Conservation (phyloP, 2,329 filamentous ascomycete species). For the Zymoseptoria crescenta region DNA sequence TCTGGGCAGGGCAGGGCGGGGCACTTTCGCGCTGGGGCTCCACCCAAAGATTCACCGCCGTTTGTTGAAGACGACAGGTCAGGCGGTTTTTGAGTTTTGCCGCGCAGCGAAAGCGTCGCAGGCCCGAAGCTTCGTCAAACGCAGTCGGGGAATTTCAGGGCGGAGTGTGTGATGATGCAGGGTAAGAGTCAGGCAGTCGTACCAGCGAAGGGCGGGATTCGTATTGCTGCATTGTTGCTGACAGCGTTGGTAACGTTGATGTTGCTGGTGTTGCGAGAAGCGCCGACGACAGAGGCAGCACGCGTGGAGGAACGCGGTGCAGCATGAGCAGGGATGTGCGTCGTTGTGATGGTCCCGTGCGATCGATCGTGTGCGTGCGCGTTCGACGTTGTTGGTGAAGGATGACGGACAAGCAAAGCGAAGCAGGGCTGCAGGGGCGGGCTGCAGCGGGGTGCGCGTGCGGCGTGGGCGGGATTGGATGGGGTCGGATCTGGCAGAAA, state of each 20-base stretch:
- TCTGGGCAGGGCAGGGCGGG: not conserved
- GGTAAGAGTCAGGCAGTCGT: not conserved
- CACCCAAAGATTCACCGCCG: not conserved
- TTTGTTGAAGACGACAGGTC: not conserved
- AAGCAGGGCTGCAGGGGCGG: not conserved
- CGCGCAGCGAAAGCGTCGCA: slow-evolving; percentile 9
- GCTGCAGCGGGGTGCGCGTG: not conserved
- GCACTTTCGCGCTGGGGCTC: not conserved
- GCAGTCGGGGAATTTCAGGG: slow-evolving; percentile 5
- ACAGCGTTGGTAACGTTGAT: not conserved
- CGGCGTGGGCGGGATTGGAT: not conserved
- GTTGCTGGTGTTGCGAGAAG: not conserved
- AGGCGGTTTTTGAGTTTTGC: slow-evolving; percentile 14
- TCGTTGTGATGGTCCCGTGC: not conserved
- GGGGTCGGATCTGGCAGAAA: not conserved
- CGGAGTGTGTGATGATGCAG: slow-evolving; percentile 1
- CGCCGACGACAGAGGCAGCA: not conserved
- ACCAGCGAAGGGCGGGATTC: not conserved
- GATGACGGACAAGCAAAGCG: not conserved
- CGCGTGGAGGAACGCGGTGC: not conserved
- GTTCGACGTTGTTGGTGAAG: not conserved
- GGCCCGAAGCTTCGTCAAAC: slow-evolving; percentile 15
- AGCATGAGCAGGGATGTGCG: not conserved
- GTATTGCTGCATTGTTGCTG: not conserved
- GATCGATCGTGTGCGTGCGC: not conserved